Evolutionary conservation across 352 stramenopile genomes (phyloP).

Genomic region (Phytophthora citrophthora): DNA sequence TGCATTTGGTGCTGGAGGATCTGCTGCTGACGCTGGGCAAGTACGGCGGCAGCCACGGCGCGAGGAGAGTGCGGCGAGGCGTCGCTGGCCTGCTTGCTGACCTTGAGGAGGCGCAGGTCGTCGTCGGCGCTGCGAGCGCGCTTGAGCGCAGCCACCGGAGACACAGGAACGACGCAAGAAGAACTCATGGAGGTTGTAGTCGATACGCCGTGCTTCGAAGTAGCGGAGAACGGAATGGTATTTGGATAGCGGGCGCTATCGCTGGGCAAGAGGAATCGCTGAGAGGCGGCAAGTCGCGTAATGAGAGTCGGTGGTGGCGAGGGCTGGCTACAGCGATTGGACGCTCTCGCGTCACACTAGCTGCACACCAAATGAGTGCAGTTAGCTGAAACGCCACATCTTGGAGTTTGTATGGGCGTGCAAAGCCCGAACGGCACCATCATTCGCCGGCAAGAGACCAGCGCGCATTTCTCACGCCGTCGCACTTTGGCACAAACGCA

Average conservation of each 20-base stretch:
- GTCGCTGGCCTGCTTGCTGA: slow-evolving; percentile 55
- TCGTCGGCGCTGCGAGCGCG: slow-evolving; percentile 60
- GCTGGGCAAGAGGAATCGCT: slow-evolving; percentile 4
- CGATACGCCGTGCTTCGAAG: not conserved
- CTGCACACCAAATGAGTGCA: slow-evolving; percentile 15
- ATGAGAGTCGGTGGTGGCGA: slow-evolving; percentile 27
- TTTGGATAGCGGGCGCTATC: slow-evolving; percentile 1
- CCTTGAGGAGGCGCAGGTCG: slow-evolving; percentile 65
- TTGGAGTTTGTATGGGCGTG: slow-evolving; percentile 24
- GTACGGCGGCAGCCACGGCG: slow-evolving; percentile 25
- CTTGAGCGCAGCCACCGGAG: slow-evolving; percentile 56
- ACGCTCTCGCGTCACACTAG: slow-evolving; percentile 33
- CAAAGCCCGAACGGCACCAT: slow-evolving; percentile 13
- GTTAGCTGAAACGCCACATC: slow-evolving; percentile 30
- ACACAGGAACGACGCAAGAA: slow-evolving; percentile 55
- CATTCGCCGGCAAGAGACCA: slow-evolving; percentile 2
- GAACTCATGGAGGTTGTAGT: slow-evolving; percentile 56
- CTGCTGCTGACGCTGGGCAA: slow-evolving; percentile 40
- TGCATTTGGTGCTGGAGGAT: slow-evolving; percentile 23
- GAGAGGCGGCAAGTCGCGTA: slow-evolving; percentile 24
- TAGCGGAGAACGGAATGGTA: slow-evolving; percentile 26
- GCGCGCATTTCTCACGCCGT: slow-evolving; percentile 27
- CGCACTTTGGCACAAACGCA: slow-evolving; percentile 22
- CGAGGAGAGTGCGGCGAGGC: slow-evolving; percentile 60
- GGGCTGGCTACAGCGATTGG: slow-evolving; percentile 39